Conservation (phyloP, 1,284 basidiomycete species). For the Rhizoctonia solani region DNA sequence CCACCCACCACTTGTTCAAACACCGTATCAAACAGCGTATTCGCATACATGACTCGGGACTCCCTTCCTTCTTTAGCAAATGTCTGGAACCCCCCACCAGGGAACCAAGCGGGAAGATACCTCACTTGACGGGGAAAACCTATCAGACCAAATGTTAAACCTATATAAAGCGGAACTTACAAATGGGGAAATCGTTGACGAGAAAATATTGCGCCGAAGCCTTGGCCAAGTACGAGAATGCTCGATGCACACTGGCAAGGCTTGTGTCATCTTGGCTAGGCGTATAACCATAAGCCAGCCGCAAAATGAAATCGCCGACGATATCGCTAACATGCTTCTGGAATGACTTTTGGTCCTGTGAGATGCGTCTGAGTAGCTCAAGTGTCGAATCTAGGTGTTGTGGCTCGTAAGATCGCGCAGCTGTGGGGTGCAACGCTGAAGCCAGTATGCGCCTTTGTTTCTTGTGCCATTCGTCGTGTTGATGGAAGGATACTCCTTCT, state of each 20-base stretch:
- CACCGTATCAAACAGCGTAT: background rate
- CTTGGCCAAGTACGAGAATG: background rate
- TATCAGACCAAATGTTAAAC: background rate
- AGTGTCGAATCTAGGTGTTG: background rate
- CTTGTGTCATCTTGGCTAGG: background rate
- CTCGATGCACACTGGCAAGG: background rate
- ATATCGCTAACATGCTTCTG: background rate
- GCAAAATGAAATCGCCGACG: background rate
- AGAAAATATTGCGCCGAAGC: background rate
- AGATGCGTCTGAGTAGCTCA: background rate
- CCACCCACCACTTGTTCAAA: constrained; percentile 6
- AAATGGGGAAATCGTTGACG: constrained; percentile 11
- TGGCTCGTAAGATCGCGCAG: background rate
- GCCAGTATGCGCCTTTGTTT: constrained; percentile 3
- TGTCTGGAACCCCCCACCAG: background rate
- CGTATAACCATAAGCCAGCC: background rate
- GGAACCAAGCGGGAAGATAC: constrained; percentile 8
- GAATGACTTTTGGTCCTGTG: background rate
- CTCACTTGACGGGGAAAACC: background rate
- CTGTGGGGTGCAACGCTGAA: background rate
- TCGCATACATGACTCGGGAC: background rate
- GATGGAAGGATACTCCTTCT: background rate
- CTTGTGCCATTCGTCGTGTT: constrained; percentile 4
- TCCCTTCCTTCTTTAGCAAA: background rate
- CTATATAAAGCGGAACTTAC: background rate